Percentiles rank a stretch among this genome's conserved stretches.
phyloP scores from a whole-genome alignment of 1,284 basidiomycete species.

The Coniferiporia sulphurascens region DNA sequence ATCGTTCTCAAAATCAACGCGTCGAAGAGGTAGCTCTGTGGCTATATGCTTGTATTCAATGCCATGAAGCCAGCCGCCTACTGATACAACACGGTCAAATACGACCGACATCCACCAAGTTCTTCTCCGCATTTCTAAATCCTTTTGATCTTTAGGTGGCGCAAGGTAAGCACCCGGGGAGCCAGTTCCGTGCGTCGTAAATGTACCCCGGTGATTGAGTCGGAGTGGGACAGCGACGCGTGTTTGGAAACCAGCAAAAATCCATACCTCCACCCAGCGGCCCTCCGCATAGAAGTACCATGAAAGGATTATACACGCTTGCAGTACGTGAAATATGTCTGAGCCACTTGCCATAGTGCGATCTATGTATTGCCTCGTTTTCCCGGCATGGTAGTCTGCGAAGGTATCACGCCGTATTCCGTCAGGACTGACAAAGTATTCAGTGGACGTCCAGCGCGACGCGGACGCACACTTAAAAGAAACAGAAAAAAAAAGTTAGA shows the following conservation, averaged over 20 bases:
- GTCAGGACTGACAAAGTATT: constrained; percentile 59
- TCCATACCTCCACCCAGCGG: constrained; percentile 87
- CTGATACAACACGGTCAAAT: constrained; percentile 78
- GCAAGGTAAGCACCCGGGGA: constrained; percentile 74
- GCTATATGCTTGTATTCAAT: constrained; percentile 77
- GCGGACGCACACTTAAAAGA: constrained; percentile 69
- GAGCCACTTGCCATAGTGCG: constrained; percentile 79
- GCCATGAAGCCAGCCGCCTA: constrained; percentile 84
- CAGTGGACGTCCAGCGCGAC: constrained; percentile 73
- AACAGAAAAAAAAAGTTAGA: constrained; percentile 16
- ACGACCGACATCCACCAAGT: constrained; percentile 87
- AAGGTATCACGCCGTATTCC: constrained; percentile 73
- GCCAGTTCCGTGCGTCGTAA: constrained; percentile 57
- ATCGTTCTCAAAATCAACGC: constrained; percentile 67
- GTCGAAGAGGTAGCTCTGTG: constrained; percentile 71
- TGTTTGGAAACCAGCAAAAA: constrained; percentile 81
- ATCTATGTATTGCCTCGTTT: constrained; percentile 79
- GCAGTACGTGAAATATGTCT: constrained; percentile 79
- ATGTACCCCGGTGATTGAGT: constrained; percentile 77
- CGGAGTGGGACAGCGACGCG: constrained; percentile 78
- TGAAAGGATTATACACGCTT: constrained; percentile 76
- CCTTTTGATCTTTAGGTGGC: constrained; percentile 66
- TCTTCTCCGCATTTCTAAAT: constrained; percentile 69
- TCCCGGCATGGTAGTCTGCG: constrained; percentile 78
- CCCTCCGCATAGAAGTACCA: constrained; percentile 89